These are phyloP conservation scores for Marchantia paleacea DNA, from an alignment of 225 moss, liverwort and hornwort genomes.

Conservation along the genomic window DNA sequence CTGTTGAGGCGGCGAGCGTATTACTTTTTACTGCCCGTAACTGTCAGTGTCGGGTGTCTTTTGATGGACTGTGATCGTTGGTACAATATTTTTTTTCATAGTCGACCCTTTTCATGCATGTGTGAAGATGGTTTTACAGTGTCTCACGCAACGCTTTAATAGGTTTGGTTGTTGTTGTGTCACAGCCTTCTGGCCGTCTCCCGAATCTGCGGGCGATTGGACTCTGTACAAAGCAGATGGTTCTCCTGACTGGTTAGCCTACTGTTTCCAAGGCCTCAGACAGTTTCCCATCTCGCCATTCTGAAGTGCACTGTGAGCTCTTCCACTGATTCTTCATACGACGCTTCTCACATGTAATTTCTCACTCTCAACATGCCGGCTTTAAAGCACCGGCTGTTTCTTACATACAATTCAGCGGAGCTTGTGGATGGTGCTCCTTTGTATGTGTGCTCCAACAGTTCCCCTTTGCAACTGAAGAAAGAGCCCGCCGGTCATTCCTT, in stretches of 20 bases:
- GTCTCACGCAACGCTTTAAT: not conserved
- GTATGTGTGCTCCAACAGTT: conserved; percentile 56
- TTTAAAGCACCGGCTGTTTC: conserved; percentile 62
- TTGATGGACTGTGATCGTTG: not conserved
- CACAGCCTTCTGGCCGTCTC: not conserved
- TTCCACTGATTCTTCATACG: not conserved
- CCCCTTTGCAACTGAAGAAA: conserved; percentile 52
- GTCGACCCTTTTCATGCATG: not conserved
- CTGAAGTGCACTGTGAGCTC: conserved; percentile 13
- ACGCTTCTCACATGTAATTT: conserved; percentile 37
- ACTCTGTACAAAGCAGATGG: conserved; percentile 15
- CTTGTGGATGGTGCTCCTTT: conserved; percentile 57
- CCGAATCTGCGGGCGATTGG: conserved; percentile 8
- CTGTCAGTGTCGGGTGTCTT: conserved; percentile 4
- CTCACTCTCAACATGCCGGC: conserved; percentile 59
- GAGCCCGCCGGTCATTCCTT: conserved; percentile 76
- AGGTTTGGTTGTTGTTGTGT: not conserved
- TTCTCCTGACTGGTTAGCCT: not conserved
- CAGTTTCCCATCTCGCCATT: not conserved
- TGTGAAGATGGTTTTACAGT: not conserved
- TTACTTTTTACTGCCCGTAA: not conserved
- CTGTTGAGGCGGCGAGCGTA: conserved; percentile 1
- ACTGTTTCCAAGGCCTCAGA: not conserved
- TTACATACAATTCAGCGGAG: conserved; percentile 64
- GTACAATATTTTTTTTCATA: too few species aligned